These are phyloP conservation scores for Venturia pyrina DNA, from an alignment of 2,329 filamentous ascomycete species.

Conservation along the genomic window DNA sequence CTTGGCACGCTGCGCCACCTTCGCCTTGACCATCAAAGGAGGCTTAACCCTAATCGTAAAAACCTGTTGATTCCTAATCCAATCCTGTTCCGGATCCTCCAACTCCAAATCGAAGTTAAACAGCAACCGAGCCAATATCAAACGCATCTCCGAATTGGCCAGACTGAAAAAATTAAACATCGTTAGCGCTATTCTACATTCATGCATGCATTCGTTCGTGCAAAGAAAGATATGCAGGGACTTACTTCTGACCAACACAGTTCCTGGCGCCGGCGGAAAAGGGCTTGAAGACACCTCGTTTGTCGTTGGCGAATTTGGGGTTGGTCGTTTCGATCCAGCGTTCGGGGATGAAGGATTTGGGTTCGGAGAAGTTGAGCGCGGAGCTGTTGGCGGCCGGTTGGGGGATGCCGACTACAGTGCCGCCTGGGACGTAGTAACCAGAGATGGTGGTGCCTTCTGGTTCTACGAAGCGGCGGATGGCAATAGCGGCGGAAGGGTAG, in stretches of 20 bases:
- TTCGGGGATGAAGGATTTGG: constrained; percentile 5
- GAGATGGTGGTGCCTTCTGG: neutral
- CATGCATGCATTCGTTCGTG: too few relatives aligned
- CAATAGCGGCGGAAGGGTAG: constrained; percentile 12
- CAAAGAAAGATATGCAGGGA: neutral
- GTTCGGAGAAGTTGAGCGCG: constrained; percentile 5
- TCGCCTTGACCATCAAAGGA: neutral
- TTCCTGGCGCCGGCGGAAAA: constrained; percentile 11
- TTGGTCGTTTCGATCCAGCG: constrained; percentile 4
- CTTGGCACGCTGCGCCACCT: too few relatives aligned
- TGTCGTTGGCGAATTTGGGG: constrained; percentile 6
- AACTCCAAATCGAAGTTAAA: neutral
- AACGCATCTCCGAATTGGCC: constrained; percentile 10
- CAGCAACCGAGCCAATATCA: neutral
- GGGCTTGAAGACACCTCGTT: constrained; percentile 4
- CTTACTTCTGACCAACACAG: constrained; percentile 12
- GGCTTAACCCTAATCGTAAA: neutral
- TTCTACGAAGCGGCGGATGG: constrained; percentile 20
- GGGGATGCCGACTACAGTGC: neutral
- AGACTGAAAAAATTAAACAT: neutral
- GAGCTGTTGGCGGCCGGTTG: neutral
- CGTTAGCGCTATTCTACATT: too few relatives aligned
- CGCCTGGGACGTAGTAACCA: neutral
- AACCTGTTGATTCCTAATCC: neutral
- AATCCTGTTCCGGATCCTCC: neutral